Evolutionary conservation across 371 early-diverging fungal genomes (phyloP).

Genomic region (Choanephora cucurbitarum): DNA sequence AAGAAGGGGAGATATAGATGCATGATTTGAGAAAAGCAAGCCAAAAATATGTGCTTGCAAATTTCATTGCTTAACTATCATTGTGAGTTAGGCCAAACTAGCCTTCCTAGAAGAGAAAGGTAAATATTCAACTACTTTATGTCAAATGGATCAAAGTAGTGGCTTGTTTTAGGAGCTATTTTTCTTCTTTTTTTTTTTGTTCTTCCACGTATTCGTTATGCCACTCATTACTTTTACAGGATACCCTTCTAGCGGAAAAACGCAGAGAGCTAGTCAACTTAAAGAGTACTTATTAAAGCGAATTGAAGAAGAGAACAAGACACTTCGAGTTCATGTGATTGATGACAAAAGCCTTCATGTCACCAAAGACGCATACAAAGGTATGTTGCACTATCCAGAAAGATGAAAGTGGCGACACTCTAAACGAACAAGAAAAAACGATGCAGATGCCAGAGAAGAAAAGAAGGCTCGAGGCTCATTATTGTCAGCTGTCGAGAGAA

Average conservation of each 20-base stretch:
- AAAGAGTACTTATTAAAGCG: conserved; percentile 61
- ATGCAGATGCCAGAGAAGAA: conserved; percentile 69
- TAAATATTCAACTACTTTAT: too few species aligned
- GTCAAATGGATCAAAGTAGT: too few species aligned
- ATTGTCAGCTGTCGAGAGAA: conserved; percentile 89
- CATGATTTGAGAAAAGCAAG: too few species aligned
- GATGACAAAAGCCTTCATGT: conserved; percentile 80
- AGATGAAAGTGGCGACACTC: neutral
- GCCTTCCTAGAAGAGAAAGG: too few species aligned
- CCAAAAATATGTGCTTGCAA: too few species aligned
- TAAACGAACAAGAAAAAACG: neutral
- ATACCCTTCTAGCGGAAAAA: conserved; percentile 90
- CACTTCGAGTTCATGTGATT: conserved; percentile 66
- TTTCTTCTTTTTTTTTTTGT: conserved; percentile 12
- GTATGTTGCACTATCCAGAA: conserved; percentile 34
- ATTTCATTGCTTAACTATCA: too few species aligned
- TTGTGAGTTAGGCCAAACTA: too few species aligned
- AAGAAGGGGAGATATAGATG: too few species aligned
- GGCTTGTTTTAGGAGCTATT: too few species aligned
- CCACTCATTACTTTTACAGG: conserved; percentile 91
- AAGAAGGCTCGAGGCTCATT: conserved; percentile 91
- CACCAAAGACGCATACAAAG: conserved; percentile 62
- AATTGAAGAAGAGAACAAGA: conserved; percentile 48
- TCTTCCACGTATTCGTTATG: conserved; percentile 55
- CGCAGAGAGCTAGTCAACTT: conserved; percentile 78